Percentiles rank a stretch among this genome's conserved stretches.
phyloP scores from a whole-genome alignment of 2,329 filamentous ascomycete genomes.

The Sclerotinia nivalis region DNA sequence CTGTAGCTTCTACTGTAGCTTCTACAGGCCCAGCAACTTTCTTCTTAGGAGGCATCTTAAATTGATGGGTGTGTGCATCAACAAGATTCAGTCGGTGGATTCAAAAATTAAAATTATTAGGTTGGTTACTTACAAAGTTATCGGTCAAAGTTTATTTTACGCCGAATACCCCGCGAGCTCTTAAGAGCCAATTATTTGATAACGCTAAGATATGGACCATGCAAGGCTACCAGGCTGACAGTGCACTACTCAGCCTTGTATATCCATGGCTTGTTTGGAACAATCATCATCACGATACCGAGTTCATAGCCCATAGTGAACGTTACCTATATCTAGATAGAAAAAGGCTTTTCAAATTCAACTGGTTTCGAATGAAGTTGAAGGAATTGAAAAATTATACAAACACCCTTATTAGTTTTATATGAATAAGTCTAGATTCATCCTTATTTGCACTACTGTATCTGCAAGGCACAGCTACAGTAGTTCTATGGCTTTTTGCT shows the following conservation, averaged over 20 bases:
- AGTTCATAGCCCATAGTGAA: too few species aligned
- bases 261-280: neutral
- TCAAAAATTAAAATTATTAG: slow-evolving; percentile 21
- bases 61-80: neutral
- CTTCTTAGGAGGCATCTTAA: slow-evolving; percentile 26
- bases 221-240: slow-evolving; percentile 6
- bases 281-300: neutral
- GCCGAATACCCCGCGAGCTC: slow-evolving; percentile 15
- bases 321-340: neutral
- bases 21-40: slow-evolving; percentile 20
- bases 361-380: neutral
- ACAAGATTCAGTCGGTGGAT: slow-evolving; percentile 4
- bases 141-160: slow-evolving; percentile 21
- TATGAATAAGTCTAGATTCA: neutral
- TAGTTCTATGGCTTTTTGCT: slow-evolving; percentile 5
- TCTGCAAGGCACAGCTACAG: slow-evolving; percentile 15
- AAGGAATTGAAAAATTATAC: too few species aligned
- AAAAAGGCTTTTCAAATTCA: neutral
- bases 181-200: slow-evolving; percentile 12
- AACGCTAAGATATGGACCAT: slow-evolving; percentile 5
- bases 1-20: slow-evolving; percentile 9
- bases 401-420: too few species aligned
- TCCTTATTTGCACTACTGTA: neutral
- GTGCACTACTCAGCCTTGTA: neutral
- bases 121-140: neutral